Evolutionary conservation across 305 asterid genomes (phyloP).

Genomic region (Plantago coronopus): DNA sequence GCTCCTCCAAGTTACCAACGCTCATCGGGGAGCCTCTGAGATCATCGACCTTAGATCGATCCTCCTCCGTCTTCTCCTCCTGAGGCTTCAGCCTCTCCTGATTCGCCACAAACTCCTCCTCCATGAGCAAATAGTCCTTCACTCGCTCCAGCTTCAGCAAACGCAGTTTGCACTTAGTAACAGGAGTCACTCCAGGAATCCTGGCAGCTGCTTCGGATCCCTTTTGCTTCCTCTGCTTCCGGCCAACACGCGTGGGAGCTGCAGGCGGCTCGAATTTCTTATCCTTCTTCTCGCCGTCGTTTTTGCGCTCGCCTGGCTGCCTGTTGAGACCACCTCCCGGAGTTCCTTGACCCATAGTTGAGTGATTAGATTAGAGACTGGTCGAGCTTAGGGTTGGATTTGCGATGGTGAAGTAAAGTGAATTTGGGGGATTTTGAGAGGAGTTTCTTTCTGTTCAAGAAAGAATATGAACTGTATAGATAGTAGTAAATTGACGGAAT

Average conservation of each 20-base stretch:
- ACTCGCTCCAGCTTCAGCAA: constrained; percentile 70
- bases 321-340: constrained; percentile 91
- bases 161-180: constrained; percentile 75
- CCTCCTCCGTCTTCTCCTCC: constrained; percentile 97
- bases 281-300: constrained; percentile 80
- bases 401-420: too few relatives aligned
- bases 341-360: constrained; percentile 82
- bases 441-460: constrained; percentile 38
- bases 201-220: constrained; percentile 88
- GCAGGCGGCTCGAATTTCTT: constrained; percentile 88
- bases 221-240: constrained; percentile 87
- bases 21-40: constrained; percentile 91
- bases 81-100: constrained; percentile 90
- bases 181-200: constrained; percentile 71
- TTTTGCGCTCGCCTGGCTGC: constrained; percentile 74
- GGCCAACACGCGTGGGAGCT: constrained; percentile 97
- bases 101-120: constrained; percentile 87
- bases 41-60: constrained; percentile 84
- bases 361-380: constrained; percentile 11
- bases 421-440: constrained; percentile 12
- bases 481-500: neutral
- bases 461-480: neutral
- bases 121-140: constrained; percentile 82
- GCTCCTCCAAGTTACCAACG: constrained; percentile 82
- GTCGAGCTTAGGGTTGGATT: constrained; percentile 18